Evolutionary conservation across 805 yeast species (phyloP), one percentile per base, ranked within the genome.

Genomic region (Ascoidea asiatica): DNA sequence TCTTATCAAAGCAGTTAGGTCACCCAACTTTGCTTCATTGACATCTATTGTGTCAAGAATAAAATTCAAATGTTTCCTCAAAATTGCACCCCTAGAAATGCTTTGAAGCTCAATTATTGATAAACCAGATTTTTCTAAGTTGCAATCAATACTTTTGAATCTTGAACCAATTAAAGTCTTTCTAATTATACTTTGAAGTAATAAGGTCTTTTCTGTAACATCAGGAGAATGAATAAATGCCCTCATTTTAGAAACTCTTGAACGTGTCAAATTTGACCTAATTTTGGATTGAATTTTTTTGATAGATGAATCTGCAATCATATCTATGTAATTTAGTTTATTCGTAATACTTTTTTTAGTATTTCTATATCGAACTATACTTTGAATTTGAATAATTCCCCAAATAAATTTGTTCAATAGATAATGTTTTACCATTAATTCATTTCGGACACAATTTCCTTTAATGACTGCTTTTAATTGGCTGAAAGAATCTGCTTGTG

Each of bases 131-230:
- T 49, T 44, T 0, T 47, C 44, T 8, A 56, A 19, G 18, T 48
- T 46, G 7, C 44, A 41, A 5, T 44, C 46, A 19, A 47, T 48
- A 29, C 43, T 39, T 8, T 49, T 45, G 13, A 53, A 23, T 7
- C 42, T 47, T 7, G 42, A 45, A 53, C 74, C 61, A 1, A 56
- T 46, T 5, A 58, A 5, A 4, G 49, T 46, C 3, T 73, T 75
- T 44, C 81, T 66, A 3, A 66, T 52, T 3, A 58, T 37, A 38
- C 73, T 61, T 53, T 74, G 81, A 1, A 75, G 47, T 11, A 29
- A 11, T 29, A 11, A 8, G 35, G 15, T 3, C 8, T 15, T 29
- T 29, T 29, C 15, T 29, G 15, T 29, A 8, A 29, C 35, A 29
- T 29, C 4, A 29, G 8, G 8, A 11, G 35, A 29, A 29, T 29